phyloP scores from a whole-genome alignment of 768 basidiomycete genomes.

The Russula dissimulans region DNA sequence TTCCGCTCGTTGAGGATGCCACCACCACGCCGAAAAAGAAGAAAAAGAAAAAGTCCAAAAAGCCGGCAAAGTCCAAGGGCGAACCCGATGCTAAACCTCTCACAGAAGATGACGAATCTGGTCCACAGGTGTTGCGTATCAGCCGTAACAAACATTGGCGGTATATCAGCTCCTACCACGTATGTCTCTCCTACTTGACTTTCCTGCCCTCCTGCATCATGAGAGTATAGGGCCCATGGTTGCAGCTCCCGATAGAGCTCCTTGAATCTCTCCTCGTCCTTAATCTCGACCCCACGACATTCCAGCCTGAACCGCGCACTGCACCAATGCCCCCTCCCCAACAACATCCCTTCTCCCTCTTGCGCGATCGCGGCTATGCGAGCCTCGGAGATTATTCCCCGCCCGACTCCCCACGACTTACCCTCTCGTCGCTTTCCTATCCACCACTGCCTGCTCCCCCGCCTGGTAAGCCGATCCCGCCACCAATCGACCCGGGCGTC shows the following conservation, averaged over 20 bases:
- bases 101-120: conserved; percentile 35
- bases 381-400: conserved; percentile 33
- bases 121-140: conserved; percentile 68
- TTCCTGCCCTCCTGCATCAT: background rate
- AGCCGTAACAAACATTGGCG: conserved; percentile 93
- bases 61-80: conserved; percentile 57
- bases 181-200: conserved; percentile 33
- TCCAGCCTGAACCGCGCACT: conserved; percentile 38
- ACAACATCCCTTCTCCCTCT: conserved; percentile 20
- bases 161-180: conserved; percentile 87
- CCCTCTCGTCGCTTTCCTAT: conserved; percentile 28
- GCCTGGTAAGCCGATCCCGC: conserved; percentile 64
- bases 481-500: conserved; percentile 84
- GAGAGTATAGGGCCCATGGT: conserved; percentile 69
- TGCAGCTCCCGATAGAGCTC: conserved; percentile 79
- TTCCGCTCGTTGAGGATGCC: conserved; percentile 22
- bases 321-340: conserved; percentile 31
- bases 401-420: conserved; percentile 26
- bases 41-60: conserved; percentile 58
- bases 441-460: conserved; percentile 45
- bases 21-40: conserved; percentile 48
- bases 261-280: conserved; percentile 73
- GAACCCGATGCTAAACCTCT: conserved; percentile 32
- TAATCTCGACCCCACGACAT: conserved; percentile 65
- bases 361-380: conserved; percentile 40